Conservation (phyloP, 148 eudicot species). For the Camellia sinensis region DNA sequence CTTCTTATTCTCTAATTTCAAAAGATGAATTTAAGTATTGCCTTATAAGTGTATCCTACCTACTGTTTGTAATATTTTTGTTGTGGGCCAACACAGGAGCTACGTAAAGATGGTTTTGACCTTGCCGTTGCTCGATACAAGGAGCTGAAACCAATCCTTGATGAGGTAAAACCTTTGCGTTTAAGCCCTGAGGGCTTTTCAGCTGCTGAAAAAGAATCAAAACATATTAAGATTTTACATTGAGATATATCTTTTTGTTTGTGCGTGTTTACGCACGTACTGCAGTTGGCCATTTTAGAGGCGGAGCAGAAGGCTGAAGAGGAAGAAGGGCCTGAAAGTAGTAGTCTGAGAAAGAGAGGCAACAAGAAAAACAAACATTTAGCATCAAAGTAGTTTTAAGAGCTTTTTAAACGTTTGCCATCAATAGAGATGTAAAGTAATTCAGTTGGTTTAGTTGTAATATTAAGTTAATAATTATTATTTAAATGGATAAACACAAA, state of each 20-base stretch:
- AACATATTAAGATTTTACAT: not conserved
- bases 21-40: not conserved
- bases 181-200: not conserved
- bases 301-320: slow-evolving; percentile 97
- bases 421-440: not conserved
- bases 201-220: not conserved
- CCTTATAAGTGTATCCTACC: not conserved
- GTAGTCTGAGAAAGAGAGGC: slow-evolving; percentile 54
- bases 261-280: not conserved
- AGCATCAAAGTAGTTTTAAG: slow-evolving; percentile 34
- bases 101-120: slow-evolving; percentile 98
- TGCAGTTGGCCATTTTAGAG: slow-evolving; percentile 78
- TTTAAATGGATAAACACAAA: not conserved
- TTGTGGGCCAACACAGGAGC: slow-evolving; percentile 53
- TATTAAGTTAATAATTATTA: not conserved
- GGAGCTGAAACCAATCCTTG: slow-evolving; percentile 96
- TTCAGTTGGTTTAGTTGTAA: slow-evolving; percentile 5
- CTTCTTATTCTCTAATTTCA: not conserved
- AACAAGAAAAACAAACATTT: slow-evolving; percentile 63
- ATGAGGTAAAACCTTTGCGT: slow-evolving; percentile 53
- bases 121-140: slow-evolving; percentile 88
- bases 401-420: not conserved
- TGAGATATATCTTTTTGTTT: not conserved
- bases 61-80: not conserved
- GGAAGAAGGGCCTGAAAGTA: slow-evolving; percentile 68